Conservation (phyloP, 371 early-diverging fungal genomes). For the Lichtheimia corymbifera region DNA sequence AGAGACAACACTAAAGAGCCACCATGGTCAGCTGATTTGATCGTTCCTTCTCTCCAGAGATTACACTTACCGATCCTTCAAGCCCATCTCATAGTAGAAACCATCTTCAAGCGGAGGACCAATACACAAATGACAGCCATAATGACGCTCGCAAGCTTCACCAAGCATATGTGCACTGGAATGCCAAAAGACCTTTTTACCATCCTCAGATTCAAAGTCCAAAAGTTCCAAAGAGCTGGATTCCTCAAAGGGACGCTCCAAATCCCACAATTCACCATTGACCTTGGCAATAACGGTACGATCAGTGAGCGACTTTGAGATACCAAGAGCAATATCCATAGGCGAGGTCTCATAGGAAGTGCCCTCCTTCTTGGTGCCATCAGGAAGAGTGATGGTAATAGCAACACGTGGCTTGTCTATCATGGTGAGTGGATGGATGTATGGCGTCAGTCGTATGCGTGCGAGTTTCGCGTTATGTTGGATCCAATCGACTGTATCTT, state of each 20-base stretch:
- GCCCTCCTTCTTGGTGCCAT: conserved; percentile 84
- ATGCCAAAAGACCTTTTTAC: conserved; percentile 99
- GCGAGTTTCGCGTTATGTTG: not conserved
- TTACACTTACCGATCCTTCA: conserved; percentile 62
- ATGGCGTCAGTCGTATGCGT: conserved; percentile 1
- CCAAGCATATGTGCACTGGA: conserved; percentile 99
- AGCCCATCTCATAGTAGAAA: conserved; percentile 99
- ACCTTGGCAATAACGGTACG: conserved; percentile 95
- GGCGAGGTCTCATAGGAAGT: conserved; percentile 97
- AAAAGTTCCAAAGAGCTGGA: conserved; percentile 88
- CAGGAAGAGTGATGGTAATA: conserved; percentile 91
- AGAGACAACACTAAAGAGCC: conserved; percentile 64
- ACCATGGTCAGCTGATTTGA: not conserved
- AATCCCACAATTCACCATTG: conserved; percentile 93
- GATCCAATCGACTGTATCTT: conserved; percentile 27
- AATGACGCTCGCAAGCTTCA: conserved; percentile 96
- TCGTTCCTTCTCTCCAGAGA: not conserved
- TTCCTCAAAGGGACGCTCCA: conserved; percentile 84
- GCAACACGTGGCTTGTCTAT: conserved; percentile 81
- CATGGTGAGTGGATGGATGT: not conserved
- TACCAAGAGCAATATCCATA: conserved; percentile 87
- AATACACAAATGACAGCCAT: conserved; percentile 95
- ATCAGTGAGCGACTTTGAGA: conserved; percentile 91
- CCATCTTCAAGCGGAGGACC: conserved; percentile 99
- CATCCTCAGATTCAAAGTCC: conserved; percentile 96